A percentile compares a stretch with the other conserved stretches of the same genome.
These are phyloP conservation scores for Nakazawaea ernobii DNA, from an alignment of 805 yeast genomes.

Conservation along the genomic window DNA sequence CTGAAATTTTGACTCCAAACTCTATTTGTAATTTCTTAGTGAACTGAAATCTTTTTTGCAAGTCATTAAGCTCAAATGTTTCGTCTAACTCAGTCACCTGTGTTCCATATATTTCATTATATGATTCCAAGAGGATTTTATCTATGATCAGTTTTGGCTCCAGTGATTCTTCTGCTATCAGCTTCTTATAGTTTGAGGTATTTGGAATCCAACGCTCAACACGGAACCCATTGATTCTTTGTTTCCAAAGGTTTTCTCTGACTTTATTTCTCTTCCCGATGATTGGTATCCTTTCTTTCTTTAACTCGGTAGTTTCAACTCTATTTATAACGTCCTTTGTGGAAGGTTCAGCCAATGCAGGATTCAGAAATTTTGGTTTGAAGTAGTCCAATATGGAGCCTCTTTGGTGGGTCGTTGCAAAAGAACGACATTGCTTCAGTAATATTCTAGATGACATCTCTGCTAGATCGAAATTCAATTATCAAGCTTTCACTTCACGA, in stretches of 20 bases:
- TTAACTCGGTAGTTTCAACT: conserved; percentile 15
- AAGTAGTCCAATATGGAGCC: conserved; percentile 26
- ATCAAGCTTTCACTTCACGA: background rate
- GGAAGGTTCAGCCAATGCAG: conserved; percentile 10
- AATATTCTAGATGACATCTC: conserved; percentile 1
- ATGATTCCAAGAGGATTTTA: conserved; percentile 14
- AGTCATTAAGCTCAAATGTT: conserved; percentile 27
- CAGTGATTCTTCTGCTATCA: background rate
- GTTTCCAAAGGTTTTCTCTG: conserved; percentile 12
- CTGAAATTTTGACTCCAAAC: conserved; percentile 50
- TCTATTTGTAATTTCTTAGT: conserved; percentile 41
- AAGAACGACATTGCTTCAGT: conserved; percentile 2
- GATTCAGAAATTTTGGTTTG: conserved; percentile 20
- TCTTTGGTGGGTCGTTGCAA: conserved; percentile 13
- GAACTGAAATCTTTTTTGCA: conserved; percentile 42
- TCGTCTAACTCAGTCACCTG: background rate
- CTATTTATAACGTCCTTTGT: conserved; percentile 24
- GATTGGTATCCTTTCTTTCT: conserved; percentile 18
- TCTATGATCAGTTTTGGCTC: conserved; percentile 10
- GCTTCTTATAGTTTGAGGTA: conserved; percentile 15
- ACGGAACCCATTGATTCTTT: conserved; percentile 23
- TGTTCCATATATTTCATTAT: background rate
- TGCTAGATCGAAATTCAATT: background rate
- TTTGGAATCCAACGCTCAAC: conserved; percentile 26
- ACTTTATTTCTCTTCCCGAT: conserved; percentile 22